Base-by-base conservation (phyloP, 495 filamentous ascomycete species). In the Hypoxylon lenormandii region DNA sequence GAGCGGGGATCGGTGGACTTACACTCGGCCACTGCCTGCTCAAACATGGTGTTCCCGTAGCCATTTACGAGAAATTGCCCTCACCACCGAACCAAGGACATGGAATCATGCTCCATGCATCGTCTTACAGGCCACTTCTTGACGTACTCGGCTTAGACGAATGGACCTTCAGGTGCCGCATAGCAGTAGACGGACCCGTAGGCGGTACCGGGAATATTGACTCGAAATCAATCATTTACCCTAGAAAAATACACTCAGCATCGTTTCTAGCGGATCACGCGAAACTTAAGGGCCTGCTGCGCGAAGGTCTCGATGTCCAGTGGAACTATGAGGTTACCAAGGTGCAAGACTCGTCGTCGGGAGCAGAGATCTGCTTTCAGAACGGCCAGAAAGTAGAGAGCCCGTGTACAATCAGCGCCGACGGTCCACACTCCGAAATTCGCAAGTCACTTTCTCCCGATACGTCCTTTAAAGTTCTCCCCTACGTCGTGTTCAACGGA, bases 401-500 rank as follows among this genome's bases (percentile, higher is more conserved):
- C n/a, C 26, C 58, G n/a, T 42, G 66, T 30, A 42, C 81, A 7
- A 58, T 81, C 15, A 81, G 70, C 7, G 66, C 71, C 0, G 78
- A 81, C 63, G 81, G 81, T 11, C 52, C 66, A n/a, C 79, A 81
- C 62, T 82, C 79, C 0, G 11, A 19, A 10, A 54, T 73, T 0
- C 73, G 79, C 38, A 74, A 76, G 28, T 36, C 49, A 3, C 49
- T 81, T 4, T 63, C 61, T 16, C 71, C 77, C 0, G n/a, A 18
- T 4, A 63, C 66, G 10, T 15, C 72, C 23, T 71, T 73, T 2
- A 67, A 75, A 7, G 61, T 81, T 23, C 60, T 80, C 1, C 81
- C 77, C 1, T 80, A 56, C 50, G 81, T 76, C 2, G 81, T 78
- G 5, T 82, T 76, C 58, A 79, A 76, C 33, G 81, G 80, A 19